Percentiles rank a stretch among this genome's conserved stretches.
These are phyloP conservation scores for Aspergillus sp. DNA, from an alignment of 2,329 filamentous ascomycete genomes.

Conservation along the genomic window DNA sequence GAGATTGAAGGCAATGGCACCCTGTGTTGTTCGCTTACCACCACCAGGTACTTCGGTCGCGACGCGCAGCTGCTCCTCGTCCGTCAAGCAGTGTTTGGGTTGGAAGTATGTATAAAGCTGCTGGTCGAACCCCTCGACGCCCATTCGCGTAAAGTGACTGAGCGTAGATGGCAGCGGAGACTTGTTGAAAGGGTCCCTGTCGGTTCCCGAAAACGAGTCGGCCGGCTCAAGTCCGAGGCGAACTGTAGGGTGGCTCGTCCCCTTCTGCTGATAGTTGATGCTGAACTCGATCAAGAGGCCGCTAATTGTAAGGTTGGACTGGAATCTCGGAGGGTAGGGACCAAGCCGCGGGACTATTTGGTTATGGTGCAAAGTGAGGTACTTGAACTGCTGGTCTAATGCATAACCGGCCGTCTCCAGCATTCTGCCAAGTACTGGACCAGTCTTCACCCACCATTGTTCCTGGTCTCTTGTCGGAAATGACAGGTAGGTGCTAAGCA, in stretches of 20 bases:
- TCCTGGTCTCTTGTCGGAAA: neutral
- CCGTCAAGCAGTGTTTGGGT: neutral
- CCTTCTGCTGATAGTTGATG: constrained; percentile 10
- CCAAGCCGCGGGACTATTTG: constrained; percentile 5
- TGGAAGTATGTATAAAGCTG: neutral
- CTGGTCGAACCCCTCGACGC: neutral
- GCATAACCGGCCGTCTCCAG: neutral
- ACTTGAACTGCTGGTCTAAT: neutral
- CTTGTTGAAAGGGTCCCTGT: neutral
- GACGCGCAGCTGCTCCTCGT: neutral
- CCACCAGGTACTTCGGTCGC: neutral
- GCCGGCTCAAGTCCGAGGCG: neutral
- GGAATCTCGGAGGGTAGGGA: neutral
- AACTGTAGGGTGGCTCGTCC: neutral
- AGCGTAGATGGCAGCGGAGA: neutral
- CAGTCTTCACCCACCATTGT: neutral
- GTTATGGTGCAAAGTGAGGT: neutral
- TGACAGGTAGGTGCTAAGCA: neutral
- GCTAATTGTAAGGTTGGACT: neutral
- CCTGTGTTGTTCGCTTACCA: neutral
- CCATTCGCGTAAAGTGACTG: neutral
- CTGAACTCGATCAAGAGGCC: constrained; percentile 11
- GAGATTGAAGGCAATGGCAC: neutral
- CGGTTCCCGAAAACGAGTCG: neutral
- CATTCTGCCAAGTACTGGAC: neutral